Conservation (phyloP, 2,329 filamentous ascomycete species). For the Bimuria novae-zelandiae region DNA sequence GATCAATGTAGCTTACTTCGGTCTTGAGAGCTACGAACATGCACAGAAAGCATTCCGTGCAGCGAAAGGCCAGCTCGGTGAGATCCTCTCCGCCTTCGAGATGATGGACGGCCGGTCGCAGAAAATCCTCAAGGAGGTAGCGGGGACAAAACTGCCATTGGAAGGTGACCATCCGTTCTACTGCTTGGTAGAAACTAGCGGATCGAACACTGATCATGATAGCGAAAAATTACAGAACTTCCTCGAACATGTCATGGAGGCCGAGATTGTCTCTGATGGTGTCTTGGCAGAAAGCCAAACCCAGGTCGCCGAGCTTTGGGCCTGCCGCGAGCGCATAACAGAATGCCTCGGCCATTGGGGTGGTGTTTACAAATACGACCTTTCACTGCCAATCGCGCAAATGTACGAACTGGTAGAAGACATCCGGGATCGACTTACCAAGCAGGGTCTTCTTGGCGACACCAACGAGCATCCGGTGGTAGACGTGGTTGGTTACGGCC, state of each 20-base stretch:
- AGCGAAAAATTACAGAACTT: constrained; percentile 86
- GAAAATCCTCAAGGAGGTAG: constrained; percentile 63
- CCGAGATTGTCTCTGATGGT: constrained; percentile 85
- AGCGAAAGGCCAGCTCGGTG: constrained; percentile 86
- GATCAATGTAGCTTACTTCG: constrained; percentile 94
- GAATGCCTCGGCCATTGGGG: constrained; percentile 89
- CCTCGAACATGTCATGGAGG: constrained; percentile 87
- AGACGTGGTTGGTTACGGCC: constrained; percentile 92
- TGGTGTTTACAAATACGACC: constrained; percentile 97
- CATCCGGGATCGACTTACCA: constrained; percentile 70
- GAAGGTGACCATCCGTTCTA: constrained; percentile 90
- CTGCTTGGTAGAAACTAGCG: constrained; percentile 94
- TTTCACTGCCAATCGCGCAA: constrained; percentile 87
- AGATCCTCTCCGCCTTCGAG: constrained; percentile 97
- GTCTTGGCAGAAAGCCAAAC: constrained; percentile 93
- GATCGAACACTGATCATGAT: constrained; percentile 92
- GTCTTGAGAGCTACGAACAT: constrained; percentile 86
- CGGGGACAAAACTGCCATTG: constrained; percentile 77
- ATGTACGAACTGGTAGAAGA: constrained; percentile 92
- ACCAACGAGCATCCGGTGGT: constrained; percentile 78
- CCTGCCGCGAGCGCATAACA: constrained; percentile 90
- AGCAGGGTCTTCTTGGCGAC: constrained; percentile 74
- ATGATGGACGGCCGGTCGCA: constrained; percentile 91
- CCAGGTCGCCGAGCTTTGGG: constrained; percentile 83
- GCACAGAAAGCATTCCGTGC: constrained; percentile 84